phyloP scores from a whole-genome alignment of 371 early-diverging fungal genomes.

The Syncephalis plumigaleata region DNA sequence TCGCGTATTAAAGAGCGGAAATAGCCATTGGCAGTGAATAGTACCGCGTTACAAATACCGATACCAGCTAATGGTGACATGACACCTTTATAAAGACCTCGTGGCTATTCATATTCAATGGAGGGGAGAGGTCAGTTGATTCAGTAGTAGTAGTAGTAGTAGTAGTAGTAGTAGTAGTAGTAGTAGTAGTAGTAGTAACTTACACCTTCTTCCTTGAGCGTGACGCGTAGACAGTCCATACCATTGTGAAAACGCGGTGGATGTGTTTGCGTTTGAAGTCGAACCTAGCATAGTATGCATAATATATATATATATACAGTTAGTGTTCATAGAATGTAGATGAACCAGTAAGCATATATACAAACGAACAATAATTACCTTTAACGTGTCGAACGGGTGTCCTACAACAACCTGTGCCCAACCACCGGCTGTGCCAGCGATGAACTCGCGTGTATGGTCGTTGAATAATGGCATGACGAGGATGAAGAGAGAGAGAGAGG shows the following conservation, averaged over 20 bases:
- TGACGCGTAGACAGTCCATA: conserved; percentile 47
- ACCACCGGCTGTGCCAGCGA: conserved; percentile 75
- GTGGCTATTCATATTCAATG: neutral
- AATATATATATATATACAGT: too few species aligned
- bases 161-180: too few species aligned
- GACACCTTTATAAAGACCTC: conserved; percentile 68
- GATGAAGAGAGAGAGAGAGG: too few species aligned
- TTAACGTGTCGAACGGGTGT: conserved; percentile 62
- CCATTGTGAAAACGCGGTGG: conserved; percentile 45
- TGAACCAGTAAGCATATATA: too few species aligned
- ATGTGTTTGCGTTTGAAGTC: conserved; percentile 57
- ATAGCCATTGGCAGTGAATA: conserved; percentile 65
- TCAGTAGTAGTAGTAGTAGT: too few species aligned
- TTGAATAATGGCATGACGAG: too few species aligned
- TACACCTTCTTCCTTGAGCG: conserved; percentile 61
- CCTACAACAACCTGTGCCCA: conserved; percentile 73
- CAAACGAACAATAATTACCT: too few species aligned
- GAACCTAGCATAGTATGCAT: conserved; percentile 38
- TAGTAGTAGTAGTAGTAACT: too few species aligned
- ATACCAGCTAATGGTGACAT: conserved; percentile 72
- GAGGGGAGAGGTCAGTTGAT: too few species aligned
- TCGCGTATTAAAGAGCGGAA: conserved; percentile 42
- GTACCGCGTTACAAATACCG: conserved; percentile 75
- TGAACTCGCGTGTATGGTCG: conserved; percentile 21
- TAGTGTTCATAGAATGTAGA: too few species aligned